Evolutionary conservation across 768 basidiomycete species (phyloP).

Genomic region (Lentinula sp.): DNA sequence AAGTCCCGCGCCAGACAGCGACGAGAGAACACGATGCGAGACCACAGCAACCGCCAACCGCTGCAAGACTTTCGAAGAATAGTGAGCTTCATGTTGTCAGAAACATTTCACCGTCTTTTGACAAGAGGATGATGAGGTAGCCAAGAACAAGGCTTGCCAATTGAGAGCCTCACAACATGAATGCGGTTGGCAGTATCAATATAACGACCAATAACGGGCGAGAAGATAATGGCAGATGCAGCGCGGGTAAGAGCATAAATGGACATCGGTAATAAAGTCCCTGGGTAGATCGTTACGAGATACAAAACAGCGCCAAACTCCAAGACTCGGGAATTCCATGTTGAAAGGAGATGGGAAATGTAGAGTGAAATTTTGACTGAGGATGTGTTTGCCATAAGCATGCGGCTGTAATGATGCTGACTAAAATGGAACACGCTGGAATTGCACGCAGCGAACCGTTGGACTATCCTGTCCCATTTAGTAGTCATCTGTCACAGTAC

Average conservation of each 20-base stretch:
- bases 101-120: background rate
- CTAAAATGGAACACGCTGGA: no score
- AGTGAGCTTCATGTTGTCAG: background rate
- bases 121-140: no score
- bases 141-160: conserved; percentile 8
- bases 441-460: no score
- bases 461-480: no score
- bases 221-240: conserved; percentile 13
- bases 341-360: conserved; percentile 21
- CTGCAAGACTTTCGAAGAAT: conserved; percentile 5
- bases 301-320: conserved; percentile 23
- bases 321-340: conserved; percentile 23
- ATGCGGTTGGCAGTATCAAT: conserved; percentile 17
- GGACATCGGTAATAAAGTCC: conserved; percentile 20
- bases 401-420: no score
- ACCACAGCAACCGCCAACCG: conserved; percentile 13
- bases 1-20: background rate
- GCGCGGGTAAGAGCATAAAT: conserved; percentile 19
- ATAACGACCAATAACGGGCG: conserved; percentile 8
- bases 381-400: no score
- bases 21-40: conserved; percentile 15
- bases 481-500: no score
- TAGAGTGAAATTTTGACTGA: conserved; percentile 8
- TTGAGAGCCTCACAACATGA: conserved; percentile 17
- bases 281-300: conserved; percentile 16